Conservation (phyloP, 805 yeast genomes). For the Blastobotrys terrestris region DNA sequence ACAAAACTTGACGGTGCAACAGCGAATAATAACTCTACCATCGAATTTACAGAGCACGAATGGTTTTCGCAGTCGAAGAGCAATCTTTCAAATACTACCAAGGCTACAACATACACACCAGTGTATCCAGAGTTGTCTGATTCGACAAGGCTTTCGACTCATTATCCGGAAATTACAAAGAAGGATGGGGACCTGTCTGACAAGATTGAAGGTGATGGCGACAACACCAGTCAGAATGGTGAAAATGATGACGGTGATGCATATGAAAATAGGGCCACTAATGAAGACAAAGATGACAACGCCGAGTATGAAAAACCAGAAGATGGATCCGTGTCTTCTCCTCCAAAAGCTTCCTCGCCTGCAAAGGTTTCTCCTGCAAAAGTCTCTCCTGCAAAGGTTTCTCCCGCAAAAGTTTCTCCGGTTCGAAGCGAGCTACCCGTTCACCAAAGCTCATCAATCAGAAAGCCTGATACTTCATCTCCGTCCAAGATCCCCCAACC, state of each 20-base stretch:
- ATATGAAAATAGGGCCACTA: no score
- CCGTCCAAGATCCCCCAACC: neutral
- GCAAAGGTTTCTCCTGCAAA: no score
- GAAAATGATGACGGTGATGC: neutral
- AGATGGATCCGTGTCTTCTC: no score
- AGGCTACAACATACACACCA: neutral
- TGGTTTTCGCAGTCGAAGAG: neutral
- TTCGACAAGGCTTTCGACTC: neutral
- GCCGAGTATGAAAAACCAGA: neutral
- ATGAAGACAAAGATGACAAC: no score
- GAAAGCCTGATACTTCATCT: neutral
- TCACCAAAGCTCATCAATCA: neutral
- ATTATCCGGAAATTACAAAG: neutral
- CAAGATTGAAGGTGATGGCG: no score
- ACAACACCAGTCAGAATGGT: no score
- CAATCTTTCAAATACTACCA: neutral
- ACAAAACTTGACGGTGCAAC: neutral
- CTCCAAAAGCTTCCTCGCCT: neutral
- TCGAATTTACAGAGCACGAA: neutral
- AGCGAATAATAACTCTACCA: neutral
- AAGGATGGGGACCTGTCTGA: no score
- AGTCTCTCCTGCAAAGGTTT: neutral
- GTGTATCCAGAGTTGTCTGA: neutral
- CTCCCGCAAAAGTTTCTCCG: neutral
- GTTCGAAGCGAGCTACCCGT: neutral